phyloP scores from a whole-genome alignment of 805 yeast genomes.

The Zygosaccharomyces lentus region DNA sequence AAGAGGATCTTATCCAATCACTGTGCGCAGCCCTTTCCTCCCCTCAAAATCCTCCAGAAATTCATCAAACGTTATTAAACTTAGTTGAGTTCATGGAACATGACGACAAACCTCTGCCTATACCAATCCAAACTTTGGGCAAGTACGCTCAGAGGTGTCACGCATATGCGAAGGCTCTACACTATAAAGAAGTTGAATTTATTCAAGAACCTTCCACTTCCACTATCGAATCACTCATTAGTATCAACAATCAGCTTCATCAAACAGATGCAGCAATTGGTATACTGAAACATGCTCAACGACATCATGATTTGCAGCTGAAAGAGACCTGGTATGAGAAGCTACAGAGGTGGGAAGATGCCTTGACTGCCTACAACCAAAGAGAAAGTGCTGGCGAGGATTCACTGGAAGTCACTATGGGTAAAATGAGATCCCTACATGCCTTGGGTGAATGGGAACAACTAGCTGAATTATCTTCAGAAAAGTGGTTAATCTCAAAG shows the following conservation, averaged over 20 bases:
- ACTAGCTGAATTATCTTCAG: conserved; percentile 75
- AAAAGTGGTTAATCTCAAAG: conserved; percentile 74
- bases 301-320: conserved; percentile 82
- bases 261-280: conserved; percentile 99
- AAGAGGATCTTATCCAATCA: conserved; percentile 82
- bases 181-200: conserved; percentile 91
- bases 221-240: conserved; percentile 85
- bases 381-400: conserved; percentile 55
- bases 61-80: conserved; percentile 82
- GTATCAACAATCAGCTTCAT: conserved; percentile 89
- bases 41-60: conserved; percentile 92
- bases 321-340: conserved; percentile 98
- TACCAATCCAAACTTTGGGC: conserved; percentile 83
- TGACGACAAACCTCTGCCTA: conserved; percentile 90
- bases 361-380: conserved; percentile 80
- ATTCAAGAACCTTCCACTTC: conserved; percentile 89
- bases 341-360: conserved; percentile 97
- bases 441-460: conserved; percentile 99
- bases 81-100: conserved; percentile 97
- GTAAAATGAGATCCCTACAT: conserved; percentile 95
- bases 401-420: conserved; percentile 86
- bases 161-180: conserved; percentile 95
- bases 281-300: conserved; percentile 87
- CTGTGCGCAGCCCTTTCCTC: conserved; percentile 84
- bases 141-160: conserved; percentile 93